Evolutionary conservation across 1,284 basidiomycete genomes (phyloP).

Genomic region (Pholiota adiposa): DNA sequence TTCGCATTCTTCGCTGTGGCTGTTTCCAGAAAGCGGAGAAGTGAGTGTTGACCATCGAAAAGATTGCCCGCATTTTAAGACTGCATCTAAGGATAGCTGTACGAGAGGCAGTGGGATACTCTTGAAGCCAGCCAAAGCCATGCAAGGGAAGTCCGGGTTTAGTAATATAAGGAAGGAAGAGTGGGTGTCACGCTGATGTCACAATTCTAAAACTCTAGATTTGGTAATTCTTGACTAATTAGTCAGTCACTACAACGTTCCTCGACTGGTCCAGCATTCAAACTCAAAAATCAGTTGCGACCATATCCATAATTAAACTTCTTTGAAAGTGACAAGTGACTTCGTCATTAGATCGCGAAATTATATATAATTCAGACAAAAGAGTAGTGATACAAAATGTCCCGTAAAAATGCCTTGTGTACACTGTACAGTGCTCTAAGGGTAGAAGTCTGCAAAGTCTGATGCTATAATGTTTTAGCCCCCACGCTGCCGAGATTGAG

Average conservation of each 20-base stretch:
- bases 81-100: constrained; percentile 73
- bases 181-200: neutral
- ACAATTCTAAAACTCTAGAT: neutral
- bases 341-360: too few species aligned
- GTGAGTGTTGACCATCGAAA: constrained; percentile 75
- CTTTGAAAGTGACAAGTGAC: too few species aligned
- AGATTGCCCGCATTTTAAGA: constrained; percentile 81
- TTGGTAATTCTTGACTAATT: neutral
- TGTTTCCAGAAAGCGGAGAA: constrained; percentile 31
- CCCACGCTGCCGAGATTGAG: constrained; percentile 28
- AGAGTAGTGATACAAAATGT: neutral
- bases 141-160: constrained; percentile 16
- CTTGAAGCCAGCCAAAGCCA: constrained; percentile 51
- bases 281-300: too few species aligned
- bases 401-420: too few species aligned
- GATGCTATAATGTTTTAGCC: neutral
- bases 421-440: neutral
- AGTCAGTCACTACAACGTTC: too few species aligned
- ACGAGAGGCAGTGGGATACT: constrained; percentile 60
- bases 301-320: too few species aligned
- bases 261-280: too few species aligned
- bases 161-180: too few species aligned
- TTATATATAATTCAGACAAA: too few species aligned
- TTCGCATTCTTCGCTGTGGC: neutral
- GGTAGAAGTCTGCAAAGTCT: neutral